These are phyloP conservation scores for Davidsoniella australis DNA, from an alignment of 2,329 filamentous ascomycete genomes.

Conservation along the genomic window DNA sequence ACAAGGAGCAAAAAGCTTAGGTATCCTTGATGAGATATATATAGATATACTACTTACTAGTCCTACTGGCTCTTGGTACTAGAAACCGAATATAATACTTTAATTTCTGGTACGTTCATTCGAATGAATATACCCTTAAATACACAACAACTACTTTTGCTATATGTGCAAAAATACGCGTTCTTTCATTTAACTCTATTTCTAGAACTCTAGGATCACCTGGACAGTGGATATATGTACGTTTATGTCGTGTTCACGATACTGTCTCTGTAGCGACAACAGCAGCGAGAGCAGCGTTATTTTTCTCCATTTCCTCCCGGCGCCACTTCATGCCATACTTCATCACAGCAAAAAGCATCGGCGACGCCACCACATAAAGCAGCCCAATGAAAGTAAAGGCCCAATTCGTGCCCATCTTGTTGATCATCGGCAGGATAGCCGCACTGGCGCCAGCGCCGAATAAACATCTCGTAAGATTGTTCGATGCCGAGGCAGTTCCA, in stretches of 20 bases:
- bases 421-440: slow-evolving; percentile 33
- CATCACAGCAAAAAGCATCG: slow-evolving; percentile 26
- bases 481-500: slow-evolving; percentile 37
- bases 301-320: neutral
- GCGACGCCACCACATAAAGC: slow-evolving; percentile 23
- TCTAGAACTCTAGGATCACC: too few relatives aligned
- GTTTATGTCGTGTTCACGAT: too few relatives aligned
- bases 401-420: slow-evolving; percentile 33
- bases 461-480: slow-evolving; percentile 38
- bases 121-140: neutral
- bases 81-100: neutral
- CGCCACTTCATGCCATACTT: slow-evolving; percentile 5
- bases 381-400: slow-evolving; percentile 31
- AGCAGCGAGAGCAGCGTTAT: neutral
- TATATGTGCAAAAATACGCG: too few relatives aligned
- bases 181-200: too few relatives aligned
- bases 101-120: neutral
- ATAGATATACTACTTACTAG: neutral
- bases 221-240: too few relatives aligned
- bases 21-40: neutral
- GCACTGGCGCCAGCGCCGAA: slow-evolving; percentile 36
- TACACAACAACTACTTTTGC: neutral
- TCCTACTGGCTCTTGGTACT: neutral
- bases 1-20: neutral
- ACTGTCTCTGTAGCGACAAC: too few relatives aligned